Base-by-base conservation (phyloP, 306 rosid genomes). In the Erythrophleum fordii region DNA sequence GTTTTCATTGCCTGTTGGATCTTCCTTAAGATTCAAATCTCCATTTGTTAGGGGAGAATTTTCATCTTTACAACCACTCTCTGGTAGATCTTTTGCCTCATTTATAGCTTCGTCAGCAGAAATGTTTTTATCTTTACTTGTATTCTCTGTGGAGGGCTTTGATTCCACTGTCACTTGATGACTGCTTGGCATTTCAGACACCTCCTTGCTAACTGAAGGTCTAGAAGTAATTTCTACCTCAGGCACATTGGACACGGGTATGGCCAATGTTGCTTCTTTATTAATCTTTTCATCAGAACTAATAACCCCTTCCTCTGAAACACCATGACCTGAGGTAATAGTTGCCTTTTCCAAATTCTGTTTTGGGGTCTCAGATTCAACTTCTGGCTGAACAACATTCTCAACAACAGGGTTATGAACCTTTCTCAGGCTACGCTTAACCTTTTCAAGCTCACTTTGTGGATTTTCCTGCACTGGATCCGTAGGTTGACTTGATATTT, bases 371-470 rank as follows among this genome's bases (percentile, higher is more conserved):
- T 89, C 97, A 18, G 84, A 51, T 70, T 88, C 98, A 34, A 77
- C 87, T 84, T 91, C 98, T 11, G 83, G 42, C 64, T 52, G 87
- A 71, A 77, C 87, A 71, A 89, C 76, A 80, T 85, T 88, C 83
- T 93, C 98, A 45, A 87, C 87, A 78, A 84, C 86, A 9, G 99
- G 98, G 85, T 82, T 96, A 64, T 92, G 97, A 83, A 96, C 93
- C 93, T 89, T 96, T 79, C 99, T 93, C 83, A 93, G 86, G 90
- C 86, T 90, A 23, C 97, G 97, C 52, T 96, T 96, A 71, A 96
- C 90, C 90, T 96, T 96, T 86, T 93, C 99, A 62, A 96, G 95
- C 81, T 96, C 99, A 86, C 39, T 66, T 86, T 96, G 98, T 61
- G 98, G 93, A 82, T 92, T 92, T 85, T 96, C 98, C 84, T 76